Evolutionary conservation across 768 basidiomycete species (phyloP).

Genomic region (Mycena chlorophos): DNA sequence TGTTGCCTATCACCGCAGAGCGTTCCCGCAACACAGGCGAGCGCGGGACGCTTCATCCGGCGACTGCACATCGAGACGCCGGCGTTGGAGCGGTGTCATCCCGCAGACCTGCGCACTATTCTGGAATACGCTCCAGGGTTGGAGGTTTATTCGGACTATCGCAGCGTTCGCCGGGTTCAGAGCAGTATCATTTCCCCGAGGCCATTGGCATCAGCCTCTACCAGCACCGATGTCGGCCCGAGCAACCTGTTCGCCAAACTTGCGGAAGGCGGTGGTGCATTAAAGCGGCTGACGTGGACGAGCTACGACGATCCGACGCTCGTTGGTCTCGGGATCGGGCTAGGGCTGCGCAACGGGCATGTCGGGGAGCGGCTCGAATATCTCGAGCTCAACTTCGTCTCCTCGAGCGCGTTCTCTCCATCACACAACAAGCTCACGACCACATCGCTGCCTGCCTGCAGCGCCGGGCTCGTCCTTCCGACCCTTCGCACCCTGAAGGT

Average conservation of each 20-base stretch:
- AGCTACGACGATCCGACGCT: conserved; percentile 65
- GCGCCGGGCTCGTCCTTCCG: conserved; percentile 51
- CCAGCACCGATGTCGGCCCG: conserved; percentile 47
- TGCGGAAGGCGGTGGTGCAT: conserved; percentile 49
- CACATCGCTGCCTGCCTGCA: conserved; percentile 15
- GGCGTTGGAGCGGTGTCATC: conserved; percentile 61
- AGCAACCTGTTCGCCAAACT: conserved; percentile 61
- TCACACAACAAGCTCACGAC: conserved; percentile 6
- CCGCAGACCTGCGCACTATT: conserved; percentile 67
- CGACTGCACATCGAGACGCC: conserved; percentile 73
- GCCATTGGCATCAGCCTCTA: background rate
- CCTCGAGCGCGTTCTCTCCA: conserved; percentile 24
- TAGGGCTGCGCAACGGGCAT: conserved; percentile 46
- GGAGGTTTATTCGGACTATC: conserved; percentile 62
- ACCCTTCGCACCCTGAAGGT: conserved; percentile 67
- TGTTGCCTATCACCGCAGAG: conserved; percentile 10
- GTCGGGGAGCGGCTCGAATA: conserved; percentile 60
- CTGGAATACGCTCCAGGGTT: conserved; percentile 63
- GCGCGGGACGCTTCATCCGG: conserved; percentile 52
- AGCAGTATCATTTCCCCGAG: conserved; percentile 23
- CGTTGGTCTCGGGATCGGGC: conserved; percentile 32
- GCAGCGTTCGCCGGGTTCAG: conserved; percentile 56
- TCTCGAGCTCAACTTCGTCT: conserved; percentile 64
- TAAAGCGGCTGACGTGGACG: conserved; percentile 68
- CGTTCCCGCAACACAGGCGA: conserved; percentile 25